Evolutionary conservation across 768 basidiomycete species (phyloP).

Genomic region (Lactarius quietus): DNA sequence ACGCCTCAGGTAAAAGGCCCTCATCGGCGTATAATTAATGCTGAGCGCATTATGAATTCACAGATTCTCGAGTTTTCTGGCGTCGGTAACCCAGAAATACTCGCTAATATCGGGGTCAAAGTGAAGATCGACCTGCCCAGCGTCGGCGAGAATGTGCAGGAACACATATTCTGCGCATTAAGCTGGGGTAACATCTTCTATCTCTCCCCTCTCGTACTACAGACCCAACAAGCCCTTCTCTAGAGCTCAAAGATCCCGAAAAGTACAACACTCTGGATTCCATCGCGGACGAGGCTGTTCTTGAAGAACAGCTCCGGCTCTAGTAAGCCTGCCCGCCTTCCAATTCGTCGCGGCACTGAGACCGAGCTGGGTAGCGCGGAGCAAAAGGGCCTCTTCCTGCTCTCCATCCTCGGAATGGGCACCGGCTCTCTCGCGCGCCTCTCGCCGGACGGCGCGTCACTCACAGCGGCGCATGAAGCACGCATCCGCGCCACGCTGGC

Average conservation of each 20-base stretch:
- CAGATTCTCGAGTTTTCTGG: conserved; percentile 59
- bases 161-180: conserved; percentile 37
- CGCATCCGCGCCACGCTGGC: conserved; percentile 27
- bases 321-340: conserved; percentile 30
- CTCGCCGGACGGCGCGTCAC: conserved; percentile 27
- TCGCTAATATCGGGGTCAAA: conserved; percentile 40
- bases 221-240: not conserved
- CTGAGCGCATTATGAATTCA: not conserved
- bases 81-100: conserved; percentile 43
- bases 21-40: not conserved
- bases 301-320: conserved; percentile 33
- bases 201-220: not conserved
- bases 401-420: conserved; percentile 30
- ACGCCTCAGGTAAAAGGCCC: conserved; percentile 32
- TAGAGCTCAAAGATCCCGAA: conserved; percentile 35
- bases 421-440: conserved; percentile 28
- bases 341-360: not conserved
- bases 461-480: conserved; percentile 29
- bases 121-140: conserved; percentile 41
- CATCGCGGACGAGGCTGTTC: conserved; percentile 30
- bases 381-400: conserved; percentile 31
- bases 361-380: conserved; percentile 22
- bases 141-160: conserved; percentile 55
- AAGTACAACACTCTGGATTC: conserved; percentile 32
- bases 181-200: conserved; percentile 29